Evolutionary conservation across 2,329 filamentous ascomycete species (phyloP).

Genomic region (Ophiostoma perfectum): DNA sequence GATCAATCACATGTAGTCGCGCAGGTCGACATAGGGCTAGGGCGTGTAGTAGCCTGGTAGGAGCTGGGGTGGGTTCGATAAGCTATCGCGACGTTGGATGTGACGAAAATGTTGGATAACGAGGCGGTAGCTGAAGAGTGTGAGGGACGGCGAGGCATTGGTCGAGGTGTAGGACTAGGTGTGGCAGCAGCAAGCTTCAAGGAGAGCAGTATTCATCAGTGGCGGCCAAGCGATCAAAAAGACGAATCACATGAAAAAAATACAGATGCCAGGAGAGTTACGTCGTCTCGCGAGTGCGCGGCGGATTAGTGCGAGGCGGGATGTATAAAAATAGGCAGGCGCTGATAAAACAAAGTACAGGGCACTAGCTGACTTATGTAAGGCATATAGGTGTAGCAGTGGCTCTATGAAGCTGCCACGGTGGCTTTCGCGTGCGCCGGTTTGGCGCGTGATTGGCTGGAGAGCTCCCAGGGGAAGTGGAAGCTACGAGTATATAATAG

Average conservation of each 20-base stretch:
- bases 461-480: not conserved
- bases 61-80: not conserved
- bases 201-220: no score
- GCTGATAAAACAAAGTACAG: not conserved
- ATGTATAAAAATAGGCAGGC: not conserved
- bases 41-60: not conserved
- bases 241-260: constrained; percentile 2
- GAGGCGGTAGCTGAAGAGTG: no score
- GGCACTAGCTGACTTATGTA: not conserved
- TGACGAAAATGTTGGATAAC: no score
- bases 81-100: not conserved
- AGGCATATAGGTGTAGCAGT: not conserved
- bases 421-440: constrained; percentile 2
- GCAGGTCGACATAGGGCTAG: not conserved
- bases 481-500: not conserved
- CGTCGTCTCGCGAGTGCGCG: constrained; percentile 4
- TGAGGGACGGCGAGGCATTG: no score
- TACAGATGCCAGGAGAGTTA: not conserved
- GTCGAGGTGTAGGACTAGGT: no score
- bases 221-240: not conserved
- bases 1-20: constrained; percentile 6
- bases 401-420: not conserved
- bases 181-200: no score
- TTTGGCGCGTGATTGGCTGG: constrained; percentile 2
- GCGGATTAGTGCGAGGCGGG: not conserved